phyloP scores from a whole-genome alignment of 495 filamentous ascomycete genomes.

The Hypoxylon cercidicola region DNA sequence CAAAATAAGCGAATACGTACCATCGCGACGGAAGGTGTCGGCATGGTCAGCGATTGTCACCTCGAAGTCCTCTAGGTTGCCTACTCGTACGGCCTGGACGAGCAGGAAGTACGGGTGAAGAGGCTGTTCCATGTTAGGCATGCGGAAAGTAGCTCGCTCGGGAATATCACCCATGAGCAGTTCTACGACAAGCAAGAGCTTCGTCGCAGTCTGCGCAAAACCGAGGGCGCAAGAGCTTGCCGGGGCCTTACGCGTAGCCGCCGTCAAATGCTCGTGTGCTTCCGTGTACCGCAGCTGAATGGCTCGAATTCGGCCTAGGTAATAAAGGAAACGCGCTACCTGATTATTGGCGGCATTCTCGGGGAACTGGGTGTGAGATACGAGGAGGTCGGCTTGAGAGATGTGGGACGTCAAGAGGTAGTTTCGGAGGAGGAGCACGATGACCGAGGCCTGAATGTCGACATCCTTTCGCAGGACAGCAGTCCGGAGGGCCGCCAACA shows the following conservation, averaged over 20 bases:
- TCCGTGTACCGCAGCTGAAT: conserved; percentile 97
- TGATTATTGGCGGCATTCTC: conserved; percentile 95
- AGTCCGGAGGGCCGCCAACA: conserved; percentile 89
- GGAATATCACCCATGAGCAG: conserved; percentile 99
- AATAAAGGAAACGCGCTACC: conserved; percentile 95
- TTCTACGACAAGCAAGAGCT: conserved; percentile 93
- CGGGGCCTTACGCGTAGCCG: conserved; percentile 93
- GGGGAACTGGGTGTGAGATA: conserved; percentile 94
- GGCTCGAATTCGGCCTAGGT: conserved; percentile 93
- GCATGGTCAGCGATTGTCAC: conserved; percentile 81
- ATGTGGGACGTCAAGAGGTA: conserved; percentile 97
- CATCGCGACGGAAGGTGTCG: conserved; percentile 87
- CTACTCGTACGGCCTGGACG: conserved; percentile 93
- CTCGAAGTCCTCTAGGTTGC: conserved; percentile 91
- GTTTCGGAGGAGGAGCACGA: conserved; percentile 92
- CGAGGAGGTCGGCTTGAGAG: conserved; percentile 92
- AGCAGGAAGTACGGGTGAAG: conserved; percentile 92
- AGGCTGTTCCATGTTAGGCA: conserved; percentile 82
- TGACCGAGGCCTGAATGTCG: conserved; percentile 94
- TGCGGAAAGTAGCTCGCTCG: conserved; percentile 91
- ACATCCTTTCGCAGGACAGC: conserved; percentile 94
- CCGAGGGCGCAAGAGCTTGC: conserved; percentile 87
- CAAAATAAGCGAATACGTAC: conserved; percentile 94
- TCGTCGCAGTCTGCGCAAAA: conserved; percentile 94
- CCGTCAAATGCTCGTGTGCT: conserved; percentile 91